Percentiles rank a stretch among this genome's conserved stretches.
phyloP scores from a whole-genome alignment of 2,329 filamentous ascomycete species.

The Peltaster fructicola region DNA sequence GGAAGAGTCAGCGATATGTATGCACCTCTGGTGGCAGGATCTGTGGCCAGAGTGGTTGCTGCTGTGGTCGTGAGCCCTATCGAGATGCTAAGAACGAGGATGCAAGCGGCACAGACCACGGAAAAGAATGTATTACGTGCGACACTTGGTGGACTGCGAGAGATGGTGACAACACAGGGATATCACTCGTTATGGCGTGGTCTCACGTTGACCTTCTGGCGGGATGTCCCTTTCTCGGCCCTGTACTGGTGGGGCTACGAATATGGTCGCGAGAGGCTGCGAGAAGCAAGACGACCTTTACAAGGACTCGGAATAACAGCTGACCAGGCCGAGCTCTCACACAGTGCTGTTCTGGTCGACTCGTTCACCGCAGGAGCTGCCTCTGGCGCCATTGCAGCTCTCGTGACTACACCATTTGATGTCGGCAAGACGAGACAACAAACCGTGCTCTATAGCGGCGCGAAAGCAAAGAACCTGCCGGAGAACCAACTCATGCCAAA shows the following conservation, averaged over 20 bases:
- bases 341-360: constrained; percentile 63
- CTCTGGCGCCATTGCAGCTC: constrained; percentile 69
- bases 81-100: constrained; percentile 81
- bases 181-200: constrained; percentile 80
- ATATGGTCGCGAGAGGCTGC: constrained; percentile 53
- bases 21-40: constrained; percentile 64
- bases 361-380: constrained; percentile 74
- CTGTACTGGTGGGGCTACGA: constrained; percentile 99
- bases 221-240: constrained; percentile 91
- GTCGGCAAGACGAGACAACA: constrained; percentile 94
- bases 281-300: constrained; percentile 42
- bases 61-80: constrained; percentile 75
- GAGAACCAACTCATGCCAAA: constrained; percentile 64
- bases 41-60: constrained; percentile 59
- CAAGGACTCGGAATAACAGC: no score
- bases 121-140: constrained; percentile 55
- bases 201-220: constrained; percentile 78
- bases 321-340: constrained; percentile 50
- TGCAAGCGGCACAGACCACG: constrained; percentile 43
- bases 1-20: constrained; percentile 46
- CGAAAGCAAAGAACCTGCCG: constrained; percentile 33
- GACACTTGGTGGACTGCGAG: constrained; percentile 56
- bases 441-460: constrained; percentile 45
- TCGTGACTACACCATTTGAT: constrained; percentile 88
- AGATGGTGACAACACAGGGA: constrained; percentile 63